A percentile compares a stretch with the other conserved stretches of the same genome.
These are phyloP conservation scores for Sonneratia alba DNA, from an alignment of 345 rosid genomes.

Conservation along the genomic window DNA sequence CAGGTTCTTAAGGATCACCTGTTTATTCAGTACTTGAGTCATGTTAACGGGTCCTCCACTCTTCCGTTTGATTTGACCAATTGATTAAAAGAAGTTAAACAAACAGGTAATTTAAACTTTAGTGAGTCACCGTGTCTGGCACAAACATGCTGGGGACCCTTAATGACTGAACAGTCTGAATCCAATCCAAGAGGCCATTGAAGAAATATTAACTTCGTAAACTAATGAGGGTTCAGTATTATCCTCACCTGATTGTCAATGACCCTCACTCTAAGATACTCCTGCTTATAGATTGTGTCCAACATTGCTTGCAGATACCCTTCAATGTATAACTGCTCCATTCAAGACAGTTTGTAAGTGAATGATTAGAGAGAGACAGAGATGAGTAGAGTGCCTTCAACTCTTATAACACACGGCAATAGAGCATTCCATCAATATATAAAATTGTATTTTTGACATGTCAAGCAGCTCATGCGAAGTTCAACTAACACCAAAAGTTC, in stretches of 20 bases:
- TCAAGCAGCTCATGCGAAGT: not conserved
- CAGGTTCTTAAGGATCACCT: slow-evolving; percentile 83
- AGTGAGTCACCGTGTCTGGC: not conserved
- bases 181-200: not conserved
- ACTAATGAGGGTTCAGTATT: not conserved
- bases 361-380: not conserved
- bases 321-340: slow-evolving; percentile 75
- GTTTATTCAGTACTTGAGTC: not conserved
- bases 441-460: not conserved
- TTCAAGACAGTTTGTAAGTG: slow-evolving; percentile 11
- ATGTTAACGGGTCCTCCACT: not conserved
- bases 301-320: slow-evolving; percentile 96
- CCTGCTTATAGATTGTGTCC: slow-evolving; percentile 80
- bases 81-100: not conserved
- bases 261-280: slow-evolving; percentile 85
- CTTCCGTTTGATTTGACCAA: not conserved
- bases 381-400: not conserved
- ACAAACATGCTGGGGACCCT: not conserved
- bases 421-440: not conserved
- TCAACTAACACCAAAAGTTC: not conserved
- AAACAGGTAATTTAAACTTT: not conserved
- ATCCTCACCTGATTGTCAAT: slow-evolving; percentile 55
- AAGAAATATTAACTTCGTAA: not conserved
- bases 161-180: not conserved
- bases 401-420: not conserved